phyloP scores from a whole-genome alignment of 192 early-diverging fungal genomes.

The Anaeromyces robustus region DNA sequence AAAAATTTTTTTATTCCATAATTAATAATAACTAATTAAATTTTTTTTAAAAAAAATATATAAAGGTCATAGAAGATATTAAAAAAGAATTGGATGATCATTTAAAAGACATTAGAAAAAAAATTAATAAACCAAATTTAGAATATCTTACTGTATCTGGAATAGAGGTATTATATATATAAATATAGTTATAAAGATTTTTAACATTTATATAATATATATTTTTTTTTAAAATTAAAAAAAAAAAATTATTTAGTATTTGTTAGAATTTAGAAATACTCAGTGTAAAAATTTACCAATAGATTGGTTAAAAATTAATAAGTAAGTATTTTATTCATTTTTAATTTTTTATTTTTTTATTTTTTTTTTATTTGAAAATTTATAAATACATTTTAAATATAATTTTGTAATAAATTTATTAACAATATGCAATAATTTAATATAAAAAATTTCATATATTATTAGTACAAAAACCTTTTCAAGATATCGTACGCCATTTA shows the following conservation, averaged over 20 bases:
- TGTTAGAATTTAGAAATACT: slow-evolving; percentile 52
- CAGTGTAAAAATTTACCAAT: slow-evolving; percentile 38
- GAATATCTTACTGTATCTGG: slow-evolving; percentile 47
- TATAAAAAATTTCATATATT: too few relatives aligned
- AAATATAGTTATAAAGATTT: background rate
- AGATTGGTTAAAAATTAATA: slow-evolving; percentile 54
- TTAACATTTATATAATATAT: too few relatives aligned
- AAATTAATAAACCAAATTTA: slow-evolving; percentile 23
- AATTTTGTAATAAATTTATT: too few relatives aligned
- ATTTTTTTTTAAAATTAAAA: background rate
- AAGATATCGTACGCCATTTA: slow-evolving; percentile 46
- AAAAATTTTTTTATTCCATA: too few relatives aligned
- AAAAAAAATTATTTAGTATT: slow-evolving; percentile 16
- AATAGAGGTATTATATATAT: slow-evolving; percentile 28
- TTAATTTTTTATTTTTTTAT: background rate
- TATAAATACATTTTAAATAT: too few relatives aligned
- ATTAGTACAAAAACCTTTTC: slow-evolving; percentile 38
- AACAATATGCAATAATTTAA: too few relatives aligned
- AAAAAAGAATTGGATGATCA: slow-evolving; percentile 37
- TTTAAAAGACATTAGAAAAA: slow-evolving; percentile 24
- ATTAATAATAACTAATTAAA: too few relatives aligned
- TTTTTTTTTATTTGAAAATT: background rate
- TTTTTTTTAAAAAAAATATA: background rate
- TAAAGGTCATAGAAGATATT: slow-evolving; percentile 28
- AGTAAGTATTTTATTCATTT: slow-evolving; percentile 1